These are phyloP conservation scores for Limonium bicolor DNA, from an alignment of 148 eudicot species.

Conservation along the genomic window DNA sequence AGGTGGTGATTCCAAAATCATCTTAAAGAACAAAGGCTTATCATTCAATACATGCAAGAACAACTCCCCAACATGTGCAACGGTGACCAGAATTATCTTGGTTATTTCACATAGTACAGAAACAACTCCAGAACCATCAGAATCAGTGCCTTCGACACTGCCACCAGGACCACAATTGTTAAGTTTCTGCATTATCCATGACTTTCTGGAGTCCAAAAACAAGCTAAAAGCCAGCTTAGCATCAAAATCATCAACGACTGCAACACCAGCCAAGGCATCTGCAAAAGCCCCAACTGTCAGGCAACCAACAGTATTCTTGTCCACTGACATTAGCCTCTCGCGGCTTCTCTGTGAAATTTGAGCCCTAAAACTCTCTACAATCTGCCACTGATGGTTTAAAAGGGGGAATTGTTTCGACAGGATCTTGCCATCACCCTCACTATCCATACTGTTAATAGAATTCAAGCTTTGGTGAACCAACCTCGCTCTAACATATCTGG, in stretches of 20 bases:
- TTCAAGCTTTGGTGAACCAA: conserved; percentile 46
- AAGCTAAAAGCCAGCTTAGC: conserved; percentile 47
- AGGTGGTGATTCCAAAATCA: conserved; percentile 69
- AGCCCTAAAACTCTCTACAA: conserved; percentile 78
- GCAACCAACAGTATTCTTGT: conserved; percentile 19
- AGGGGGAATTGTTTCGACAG: conserved; percentile 60
- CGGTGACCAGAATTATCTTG: conserved; percentile 77
- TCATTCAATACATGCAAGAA: conserved; percentile 84
- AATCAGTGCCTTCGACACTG: conserved; percentile 5
- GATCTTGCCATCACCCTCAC: conserved; percentile 29
- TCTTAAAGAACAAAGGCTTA: conserved; percentile 85
- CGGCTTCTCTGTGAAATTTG: conserved; percentile 92
- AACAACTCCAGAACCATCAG: conserved; percentile 39
- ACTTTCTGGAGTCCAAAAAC: conserved; percentile 69
- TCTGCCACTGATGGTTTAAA: conserved; percentile 91
- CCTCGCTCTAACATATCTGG: conserved; percentile 64
- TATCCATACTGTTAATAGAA: conserved; percentile 17
- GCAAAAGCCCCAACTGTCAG: conserved; percentile 39
- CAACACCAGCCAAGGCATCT: conserved; percentile 77
- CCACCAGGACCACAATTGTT: conserved; percentile 18
- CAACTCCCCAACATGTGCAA: conserved; percentile 85
- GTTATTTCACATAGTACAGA: conserved; percentile 59
- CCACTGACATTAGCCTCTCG: conserved; percentile 51
- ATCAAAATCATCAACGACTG: conserved; percentile 68
- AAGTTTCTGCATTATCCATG: conserved; percentile 65